Percentiles rank a stretch among this genome's conserved stretches.
Evolutionary conservation across 2,329 filamentous ascomycete genomes (phyloP).

Genomic region (Shiraia bambusicola): DNA sequence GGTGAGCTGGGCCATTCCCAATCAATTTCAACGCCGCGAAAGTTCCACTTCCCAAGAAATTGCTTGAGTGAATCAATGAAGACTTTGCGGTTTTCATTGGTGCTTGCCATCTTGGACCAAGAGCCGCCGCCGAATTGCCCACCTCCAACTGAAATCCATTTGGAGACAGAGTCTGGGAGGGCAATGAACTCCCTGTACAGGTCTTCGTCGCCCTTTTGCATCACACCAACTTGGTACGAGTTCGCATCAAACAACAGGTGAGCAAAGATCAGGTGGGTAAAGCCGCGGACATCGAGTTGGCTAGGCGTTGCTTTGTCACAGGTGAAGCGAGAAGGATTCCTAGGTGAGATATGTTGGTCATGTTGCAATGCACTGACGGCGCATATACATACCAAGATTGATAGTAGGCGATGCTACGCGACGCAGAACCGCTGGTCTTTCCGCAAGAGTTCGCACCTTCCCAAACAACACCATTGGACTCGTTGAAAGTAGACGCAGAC

Average conservation of each 20-base stretch:
- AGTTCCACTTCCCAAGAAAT: slow-evolving; percentile 48
- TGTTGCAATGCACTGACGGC: background rate
- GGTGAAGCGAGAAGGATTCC: slow-evolving; percentile 19
- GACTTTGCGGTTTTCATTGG: slow-evolving; percentile 23
- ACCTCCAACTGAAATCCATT: slow-evolving; percentile 43
- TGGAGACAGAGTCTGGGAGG: slow-evolving; percentile 13
- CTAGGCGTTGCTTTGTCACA: slow-evolving; percentile 26
- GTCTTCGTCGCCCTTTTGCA: slow-evolving; percentile 18
- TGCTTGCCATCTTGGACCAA: slow-evolving; percentile 40
- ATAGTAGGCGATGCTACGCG: slow-evolving; percentile 23
- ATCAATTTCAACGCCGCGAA: slow-evolving; percentile 51
- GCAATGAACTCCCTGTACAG: slow-evolving; percentile 21
- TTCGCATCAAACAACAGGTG: slow-evolving; percentile 48
- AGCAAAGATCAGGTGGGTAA: slow-evolving; percentile 37
- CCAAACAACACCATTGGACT: no score
- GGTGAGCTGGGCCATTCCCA: slow-evolving; percentile 46
- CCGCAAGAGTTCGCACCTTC: slow-evolving; percentile 11
- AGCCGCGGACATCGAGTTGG: slow-evolving; percentile 21
- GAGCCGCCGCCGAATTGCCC: slow-evolving; percentile 37
- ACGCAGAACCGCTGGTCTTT: slow-evolving; percentile 12
- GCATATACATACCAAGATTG: slow-evolving; percentile 16
- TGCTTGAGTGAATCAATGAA: slow-evolving; percentile 44
- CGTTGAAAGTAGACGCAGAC: no score
- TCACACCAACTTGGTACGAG: slow-evolving; percentile 26
- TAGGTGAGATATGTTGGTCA: background rate